Evolutionary conservation across 306 rosid genomes (phyloP).

Genomic region (Arachis hypogaea): DNA sequence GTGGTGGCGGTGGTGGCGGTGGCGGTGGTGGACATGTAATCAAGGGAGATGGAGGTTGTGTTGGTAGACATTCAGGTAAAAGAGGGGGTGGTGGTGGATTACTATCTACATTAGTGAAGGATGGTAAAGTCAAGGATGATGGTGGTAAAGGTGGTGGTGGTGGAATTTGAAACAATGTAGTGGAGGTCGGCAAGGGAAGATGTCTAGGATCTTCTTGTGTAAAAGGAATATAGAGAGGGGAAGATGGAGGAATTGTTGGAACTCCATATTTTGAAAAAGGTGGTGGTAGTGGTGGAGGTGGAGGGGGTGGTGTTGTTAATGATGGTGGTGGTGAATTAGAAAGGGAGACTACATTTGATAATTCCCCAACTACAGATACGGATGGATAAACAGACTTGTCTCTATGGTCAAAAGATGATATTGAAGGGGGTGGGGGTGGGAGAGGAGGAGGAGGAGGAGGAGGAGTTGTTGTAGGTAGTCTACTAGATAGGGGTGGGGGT

Average conservation of each 20-base stretch:
- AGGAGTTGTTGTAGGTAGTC: conserved; percentile 26
- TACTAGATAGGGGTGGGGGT: not conserved
- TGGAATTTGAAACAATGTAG: conserved; percentile 35
- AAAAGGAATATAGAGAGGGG: conserved; percentile 32
- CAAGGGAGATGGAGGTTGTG: conserved; percentile 39
- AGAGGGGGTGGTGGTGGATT: conserved; percentile 36
- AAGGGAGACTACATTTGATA: conserved; percentile 32
- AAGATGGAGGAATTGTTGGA: conserved; percentile 3
- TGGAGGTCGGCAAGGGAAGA: conserved; percentile 35
- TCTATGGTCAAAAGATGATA: conserved; percentile 30
- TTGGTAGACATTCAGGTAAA: conserved; percentile 24
- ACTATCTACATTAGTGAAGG: not conserved
- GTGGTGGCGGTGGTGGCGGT: conserved; percentile 31
- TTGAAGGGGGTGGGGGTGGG: conserved; percentile 11
- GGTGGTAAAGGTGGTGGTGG: conserved; percentile 34
- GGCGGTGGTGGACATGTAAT: conserved; percentile 37
- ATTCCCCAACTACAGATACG: conserved; percentile 15
- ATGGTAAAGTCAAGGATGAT: not conserved
- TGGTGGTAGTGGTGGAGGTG: conserved; percentile 18
- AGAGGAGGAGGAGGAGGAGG: conserved; percentile 46
- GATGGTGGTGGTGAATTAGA: not conserved
- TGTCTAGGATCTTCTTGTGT: conserved; percentile 27
- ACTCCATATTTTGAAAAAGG: conserved; percentile 28
- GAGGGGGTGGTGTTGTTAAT: too few relatives aligned
- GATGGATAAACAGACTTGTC: conserved; percentile 42